phyloP scores from a whole-genome alignment of 139 green algal genomes.

The Closterium sp. region DNA sequence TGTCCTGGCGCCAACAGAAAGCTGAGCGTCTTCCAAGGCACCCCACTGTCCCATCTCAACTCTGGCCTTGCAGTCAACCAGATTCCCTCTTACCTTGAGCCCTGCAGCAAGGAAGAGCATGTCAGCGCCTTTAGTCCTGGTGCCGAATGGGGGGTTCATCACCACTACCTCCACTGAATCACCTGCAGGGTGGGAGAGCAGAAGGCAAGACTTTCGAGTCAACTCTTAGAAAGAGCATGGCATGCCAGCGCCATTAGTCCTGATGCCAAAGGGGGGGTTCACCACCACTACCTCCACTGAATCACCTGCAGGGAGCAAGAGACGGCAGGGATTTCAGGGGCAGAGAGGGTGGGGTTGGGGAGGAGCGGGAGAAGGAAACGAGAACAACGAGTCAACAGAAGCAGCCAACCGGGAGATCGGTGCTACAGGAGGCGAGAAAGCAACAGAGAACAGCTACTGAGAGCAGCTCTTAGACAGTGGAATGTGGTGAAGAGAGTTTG shows the following conservation, averaged over 20 bases:
- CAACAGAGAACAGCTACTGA: conserved; percentile 10
- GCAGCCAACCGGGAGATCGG: too few species aligned
- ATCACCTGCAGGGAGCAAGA: too few species aligned
- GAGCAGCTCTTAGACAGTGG: too few species aligned
- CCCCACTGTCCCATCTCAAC: not conserved
- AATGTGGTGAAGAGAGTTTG: conserved; percentile 56
- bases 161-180: conserved; percentile 76
- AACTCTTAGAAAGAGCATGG: not conserved
- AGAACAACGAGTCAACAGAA: not conserved
- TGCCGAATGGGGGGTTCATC: conserved; percentile 96
- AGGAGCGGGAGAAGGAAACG: too few species aligned
- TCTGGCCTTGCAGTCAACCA: not conserved
- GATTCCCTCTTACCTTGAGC: conserved; percentile 53
- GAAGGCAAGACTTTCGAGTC: conserved; percentile 19
- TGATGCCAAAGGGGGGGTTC: conserved; percentile 94
- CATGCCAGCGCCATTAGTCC: too few species aligned
- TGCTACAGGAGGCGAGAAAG: not conserved
- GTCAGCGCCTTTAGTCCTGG: conserved; percentile 80
- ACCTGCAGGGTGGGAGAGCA: not conserved
- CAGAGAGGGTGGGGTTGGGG: too few species aligned
- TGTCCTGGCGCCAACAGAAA: not conserved
- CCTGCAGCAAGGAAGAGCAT: conserved; percentile 80
- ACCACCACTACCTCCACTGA: conserved; percentile 82
- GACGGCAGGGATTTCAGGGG: too few species aligned
- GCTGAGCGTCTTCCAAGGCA: not conserved